Conservation (phyloP, 1,284 basidiomycete species). For the Heterobasidion occidentale region DNA sequence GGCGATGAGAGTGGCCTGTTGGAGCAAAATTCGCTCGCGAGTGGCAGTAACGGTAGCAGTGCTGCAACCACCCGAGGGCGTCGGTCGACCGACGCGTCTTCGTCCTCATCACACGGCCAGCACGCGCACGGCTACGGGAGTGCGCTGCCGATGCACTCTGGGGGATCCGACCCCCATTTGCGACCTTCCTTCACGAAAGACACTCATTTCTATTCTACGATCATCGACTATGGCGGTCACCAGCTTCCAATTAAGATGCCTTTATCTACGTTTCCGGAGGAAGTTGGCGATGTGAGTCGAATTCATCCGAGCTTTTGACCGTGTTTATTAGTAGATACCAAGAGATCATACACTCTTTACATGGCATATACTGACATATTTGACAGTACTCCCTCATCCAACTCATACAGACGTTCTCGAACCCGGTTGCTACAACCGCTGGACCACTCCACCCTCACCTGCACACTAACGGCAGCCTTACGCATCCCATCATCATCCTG, state of each 20-base stretch:
- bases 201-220: slow-evolving; percentile 90
- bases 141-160: slow-evolving; percentile 11
- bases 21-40: slow-evolving; percentile 18
- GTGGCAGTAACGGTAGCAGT: slow-evolving; percentile 11
- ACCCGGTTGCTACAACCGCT: slow-evolving; percentile 50
- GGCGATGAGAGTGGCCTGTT: slow-evolving; percentile 52
- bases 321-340: not conserved
- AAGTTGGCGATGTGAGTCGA: slow-evolving; percentile 85
- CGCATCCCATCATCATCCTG: slow-evolving; percentile 89
- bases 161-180: slow-evolving; percentile 12
- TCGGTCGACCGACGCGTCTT: slow-evolving; percentile 65
- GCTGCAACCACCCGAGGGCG: slow-evolving; percentile 35
- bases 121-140: slow-evolving; percentile 9
- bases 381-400: slow-evolving; percentile 86
- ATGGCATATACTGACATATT: slow-evolving; percentile 9
- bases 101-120: slow-evolving; percentile 47
- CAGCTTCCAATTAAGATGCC: slow-evolving; percentile 84
- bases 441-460: slow-evolving; percentile 87
- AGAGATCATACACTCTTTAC: slow-evolving; percentile 2
- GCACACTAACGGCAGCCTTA: slow-evolving; percentile 85
- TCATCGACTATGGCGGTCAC: slow-evolving; percentile 73
- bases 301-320: not conserved
- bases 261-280: slow-evolving; percentile 79
- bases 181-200: slow-evolving; percentile 57
- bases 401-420: slow-evolving; percentile 84